These are phyloP conservation scores for Claviceps sorghi DNA, from an alignment of 2,329 filamentous ascomycete species.

Conservation along the genomic window DNA sequence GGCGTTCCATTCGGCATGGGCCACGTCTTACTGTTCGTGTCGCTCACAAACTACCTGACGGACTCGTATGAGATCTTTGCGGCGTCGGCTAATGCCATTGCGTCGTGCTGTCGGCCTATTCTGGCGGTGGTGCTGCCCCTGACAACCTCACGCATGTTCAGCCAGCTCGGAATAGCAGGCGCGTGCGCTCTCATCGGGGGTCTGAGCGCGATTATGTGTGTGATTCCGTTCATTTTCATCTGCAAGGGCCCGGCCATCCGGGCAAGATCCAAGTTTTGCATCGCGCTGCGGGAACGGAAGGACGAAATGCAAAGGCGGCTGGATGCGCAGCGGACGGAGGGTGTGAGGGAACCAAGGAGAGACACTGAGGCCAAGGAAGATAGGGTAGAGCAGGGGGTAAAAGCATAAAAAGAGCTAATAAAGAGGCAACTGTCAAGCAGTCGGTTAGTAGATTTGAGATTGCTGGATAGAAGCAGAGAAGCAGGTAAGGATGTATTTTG, in stretches of 20 bases:
- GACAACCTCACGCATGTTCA: conserved; percentile 36
- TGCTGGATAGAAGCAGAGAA: not conserved
- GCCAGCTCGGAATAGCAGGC: conserved; percentile 29
- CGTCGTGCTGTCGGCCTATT: conserved; percentile 84
- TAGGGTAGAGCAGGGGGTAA: conserved; percentile 1
- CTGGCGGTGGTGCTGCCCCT: conserved; percentile 62
- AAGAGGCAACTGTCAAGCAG: not conserved
- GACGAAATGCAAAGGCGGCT: conserved; percentile 28
- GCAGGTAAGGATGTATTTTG: not conserved
- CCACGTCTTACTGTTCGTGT: conserved; percentile 49
- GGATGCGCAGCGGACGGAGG: conserved; percentile 20
- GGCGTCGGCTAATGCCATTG: conserved; percentile 66
- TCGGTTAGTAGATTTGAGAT: not conserved
- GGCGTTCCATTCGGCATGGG: conserved; percentile 48
- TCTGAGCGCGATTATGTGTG: conserved; percentile 33
- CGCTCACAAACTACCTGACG: conserved; percentile 49
- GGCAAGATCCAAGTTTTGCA: conserved; percentile 45
- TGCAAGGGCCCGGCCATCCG: conserved; percentile 42
- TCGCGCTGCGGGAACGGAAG: conserved; percentile 39
- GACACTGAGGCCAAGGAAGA: conserved; percentile 9
- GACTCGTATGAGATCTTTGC: conserved; percentile 54
- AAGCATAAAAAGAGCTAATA: not conserved
- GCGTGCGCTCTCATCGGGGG: conserved; percentile 37
- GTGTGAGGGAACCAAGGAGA: conserved; percentile 10
- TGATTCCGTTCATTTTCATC: conserved; percentile 37